These are phyloP conservation scores for Fraxinus sp. DNA, from an alignment of 305 asterid genomes.

Conservation along the genomic window DNA sequence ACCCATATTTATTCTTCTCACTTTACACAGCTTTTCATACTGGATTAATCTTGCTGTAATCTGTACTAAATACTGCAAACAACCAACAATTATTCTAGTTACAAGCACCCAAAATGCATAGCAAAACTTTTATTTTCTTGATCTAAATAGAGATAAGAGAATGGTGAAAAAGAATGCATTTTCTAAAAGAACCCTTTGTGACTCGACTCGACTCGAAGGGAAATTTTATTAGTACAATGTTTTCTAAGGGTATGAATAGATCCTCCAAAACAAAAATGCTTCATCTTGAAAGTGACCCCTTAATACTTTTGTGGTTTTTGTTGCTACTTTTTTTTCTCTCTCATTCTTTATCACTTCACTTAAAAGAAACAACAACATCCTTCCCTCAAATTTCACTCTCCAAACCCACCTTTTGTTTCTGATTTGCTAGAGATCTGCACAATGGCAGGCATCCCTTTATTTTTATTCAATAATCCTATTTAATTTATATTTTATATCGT, in stretches of 20 bases:
- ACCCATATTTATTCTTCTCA: constrained; percentile 43
- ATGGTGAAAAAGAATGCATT: background rate
- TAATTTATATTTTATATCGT: background rate
- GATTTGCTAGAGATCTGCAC: background rate
- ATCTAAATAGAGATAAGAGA: background rate
- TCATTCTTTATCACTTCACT: constrained; percentile 32
- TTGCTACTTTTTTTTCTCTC: constrained; percentile 16
- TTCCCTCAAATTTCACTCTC: constrained; percentile 22
- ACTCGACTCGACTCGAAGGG: background rate
- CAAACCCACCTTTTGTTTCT: background rate
- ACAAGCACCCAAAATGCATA: background rate
- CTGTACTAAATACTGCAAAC: constrained; percentile 11
- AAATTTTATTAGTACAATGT: background rate
- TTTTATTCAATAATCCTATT: background rate
- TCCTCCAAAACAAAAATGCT: constrained; percentile 41
- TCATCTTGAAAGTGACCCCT: constrained; percentile 45
- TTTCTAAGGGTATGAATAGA: constrained; percentile 23
- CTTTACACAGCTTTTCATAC: constrained; percentile 29
- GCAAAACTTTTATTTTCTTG: constrained; percentile 20
- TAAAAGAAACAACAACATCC: constrained; percentile 33
- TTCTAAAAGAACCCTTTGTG: background rate
- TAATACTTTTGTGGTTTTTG: constrained; percentile 38
- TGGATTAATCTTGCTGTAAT: background rate
- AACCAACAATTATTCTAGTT: constrained; percentile 16
- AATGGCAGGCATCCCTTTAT: background rate